Conservation (phyloP, 2,329 filamentous ascomycete genomes). For the Penicillium aurantiogriseum region DNA sequence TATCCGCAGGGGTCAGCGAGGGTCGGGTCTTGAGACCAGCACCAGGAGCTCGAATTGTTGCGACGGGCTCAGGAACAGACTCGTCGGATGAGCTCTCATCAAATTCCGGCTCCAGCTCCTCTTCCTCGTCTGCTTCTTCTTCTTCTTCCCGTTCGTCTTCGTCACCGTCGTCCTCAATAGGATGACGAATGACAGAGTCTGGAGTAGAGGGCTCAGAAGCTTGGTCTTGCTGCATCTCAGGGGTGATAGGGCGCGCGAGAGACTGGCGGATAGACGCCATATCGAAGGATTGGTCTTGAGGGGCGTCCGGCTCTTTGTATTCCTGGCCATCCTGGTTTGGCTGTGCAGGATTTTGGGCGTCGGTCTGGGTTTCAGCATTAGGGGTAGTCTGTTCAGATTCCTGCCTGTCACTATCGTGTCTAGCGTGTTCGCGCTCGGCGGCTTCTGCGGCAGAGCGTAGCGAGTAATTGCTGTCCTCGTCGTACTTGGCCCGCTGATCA, state of each 20-base stretch:
- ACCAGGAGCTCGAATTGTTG: conserved; percentile 85
- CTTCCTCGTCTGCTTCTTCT: not conserved
- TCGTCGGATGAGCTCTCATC: conserved; percentile 44
- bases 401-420: conserved; percentile 30
- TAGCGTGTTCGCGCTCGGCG: conserved; percentile 2
- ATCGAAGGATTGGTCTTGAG: conserved; percentile 32
- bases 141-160: conserved; percentile 16
- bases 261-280: conserved; percentile 39
- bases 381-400: conserved; percentile 35
- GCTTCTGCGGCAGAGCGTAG: conserved; percentile 38
- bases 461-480: conserved; percentile 60
- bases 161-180: conserved; percentile 51
- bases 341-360: not conserved
- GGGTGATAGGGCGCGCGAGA: conserved; percentile 42
- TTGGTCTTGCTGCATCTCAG: conserved; percentile 59
- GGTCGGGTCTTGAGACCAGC: conserved; percentile 85
- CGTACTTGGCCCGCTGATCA: conserved; percentile 40
- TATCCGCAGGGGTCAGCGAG: conserved; percentile 81
- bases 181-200: conserved; percentile 84
- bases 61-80: conserved; percentile 74
- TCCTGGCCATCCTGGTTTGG: conserved; percentile 38
- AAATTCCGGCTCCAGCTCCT: conserved; percentile 39
- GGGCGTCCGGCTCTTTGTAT: conserved; percentile 27
- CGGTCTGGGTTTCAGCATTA: conserved; percentile 18
- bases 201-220: conserved; percentile 69